Conservation (phyloP, 2,329 filamentous ascomycete genomes). For the Sporothrix pallida region DNA sequence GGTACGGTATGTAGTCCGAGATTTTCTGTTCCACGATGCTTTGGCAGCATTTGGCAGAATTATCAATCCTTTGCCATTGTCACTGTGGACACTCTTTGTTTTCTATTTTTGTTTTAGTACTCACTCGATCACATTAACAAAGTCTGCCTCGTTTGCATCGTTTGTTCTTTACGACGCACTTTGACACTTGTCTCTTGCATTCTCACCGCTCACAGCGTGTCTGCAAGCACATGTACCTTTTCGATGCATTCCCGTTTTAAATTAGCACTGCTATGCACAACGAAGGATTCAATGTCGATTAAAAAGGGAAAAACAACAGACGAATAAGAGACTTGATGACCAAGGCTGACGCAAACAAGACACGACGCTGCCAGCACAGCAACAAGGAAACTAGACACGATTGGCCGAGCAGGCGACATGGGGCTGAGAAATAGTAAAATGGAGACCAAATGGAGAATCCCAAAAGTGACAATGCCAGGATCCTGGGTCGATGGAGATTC, state of each 20-base stretch:
- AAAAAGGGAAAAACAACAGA: not conserved
- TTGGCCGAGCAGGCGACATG: constrained; percentile 8
- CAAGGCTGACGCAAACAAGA: not conserved
- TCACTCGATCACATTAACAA: no score
- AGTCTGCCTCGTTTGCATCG: no score
- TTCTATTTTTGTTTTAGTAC: not conserved
- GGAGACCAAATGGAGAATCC: no score
- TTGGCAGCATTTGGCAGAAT: no score
- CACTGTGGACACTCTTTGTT: not conserved
- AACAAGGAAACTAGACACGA: not conserved
- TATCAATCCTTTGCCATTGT: no score
- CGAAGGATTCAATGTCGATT: not conserved
- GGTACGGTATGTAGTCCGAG: not conserved
- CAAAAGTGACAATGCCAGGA: not conserved
- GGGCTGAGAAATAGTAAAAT: not conserved
- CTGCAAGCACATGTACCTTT: not conserved
- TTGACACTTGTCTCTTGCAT: not conserved
- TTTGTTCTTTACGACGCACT: no score
- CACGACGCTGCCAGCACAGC: not conserved
- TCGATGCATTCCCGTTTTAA: no score
- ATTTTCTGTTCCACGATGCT: no score
- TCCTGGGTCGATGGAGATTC: not conserved
- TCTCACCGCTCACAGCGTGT: not conserved
- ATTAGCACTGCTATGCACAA: not conserved
- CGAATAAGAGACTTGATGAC: not conserved